Percentiles rank a stretch among this genome's conserved stretches.
phyloP scores from a whole-genome alignment of 306 rosid genomes.

The Glycine latifolia region DNA sequence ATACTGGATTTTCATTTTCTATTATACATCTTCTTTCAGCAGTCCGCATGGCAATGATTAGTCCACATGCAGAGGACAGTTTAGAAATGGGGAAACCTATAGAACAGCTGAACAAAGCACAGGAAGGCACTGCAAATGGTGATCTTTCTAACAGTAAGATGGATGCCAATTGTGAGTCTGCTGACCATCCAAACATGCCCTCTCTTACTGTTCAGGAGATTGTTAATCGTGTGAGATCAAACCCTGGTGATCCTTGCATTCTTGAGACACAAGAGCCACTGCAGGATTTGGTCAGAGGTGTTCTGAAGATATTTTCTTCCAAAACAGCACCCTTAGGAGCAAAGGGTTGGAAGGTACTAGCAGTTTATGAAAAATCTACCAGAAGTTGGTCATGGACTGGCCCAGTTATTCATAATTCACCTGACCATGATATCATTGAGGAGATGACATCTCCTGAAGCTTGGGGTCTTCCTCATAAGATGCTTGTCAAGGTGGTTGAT shows the following conservation, averaged over 20 bases:
- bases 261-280: slow-evolving; percentile 99
- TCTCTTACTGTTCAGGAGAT: slow-evolving; percentile 85
- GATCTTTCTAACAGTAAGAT: slow-evolving; percentile 56
- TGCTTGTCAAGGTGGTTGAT: slow-evolving; percentile 97
- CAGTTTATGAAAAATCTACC: slow-evolving; percentile 73
- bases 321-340: slow-evolving; percentile 97
- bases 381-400: slow-evolving; percentile 97
- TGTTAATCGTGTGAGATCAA: slow-evolving; percentile 84
- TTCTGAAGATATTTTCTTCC: slow-evolving; percentile 91
- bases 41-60: slow-evolving; percentile 89
- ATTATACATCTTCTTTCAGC: slow-evolving; percentile 95
- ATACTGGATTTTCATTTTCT: slow-evolving; percentile 93
- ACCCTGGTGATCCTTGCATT: slow-evolving; percentile 93
- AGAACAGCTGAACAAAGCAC: slow-evolving; percentile 59
- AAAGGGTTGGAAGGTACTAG: slow-evolving; percentile 93
- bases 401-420: slow-evolving; percentile 64
- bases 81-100: slow-evolving; percentile 60
- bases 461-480: slow-evolving; percentile 95
- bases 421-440: slow-evolving; percentile 75
- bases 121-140: slow-evolving; percentile 55
- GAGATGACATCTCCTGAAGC: slow-evolving; percentile 90
- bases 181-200: slow-evolving; percentile 60
- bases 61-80: slow-evolving; percentile 70
- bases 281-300: slow-evolving; percentile 98
- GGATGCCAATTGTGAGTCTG: slow-evolving; percentile 55